Conservation (phyloP, 2,329 filamentous ascomycete species). For the Talaromyces sp. region DNA sequence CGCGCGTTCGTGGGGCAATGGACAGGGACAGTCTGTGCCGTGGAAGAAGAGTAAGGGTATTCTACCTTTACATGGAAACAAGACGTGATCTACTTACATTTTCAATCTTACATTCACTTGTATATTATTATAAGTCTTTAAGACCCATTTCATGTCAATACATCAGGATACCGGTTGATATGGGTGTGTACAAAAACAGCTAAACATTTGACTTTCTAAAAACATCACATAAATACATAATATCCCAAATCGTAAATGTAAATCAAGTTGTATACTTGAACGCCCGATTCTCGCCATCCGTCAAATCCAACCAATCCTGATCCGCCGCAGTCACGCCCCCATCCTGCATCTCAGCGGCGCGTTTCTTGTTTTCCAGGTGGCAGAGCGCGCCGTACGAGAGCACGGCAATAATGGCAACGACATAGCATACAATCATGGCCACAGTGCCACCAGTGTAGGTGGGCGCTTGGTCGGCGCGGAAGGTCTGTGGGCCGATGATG, state of each 20-base stretch:
- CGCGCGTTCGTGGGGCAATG: slow-evolving; percentile 16
- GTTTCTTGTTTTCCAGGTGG: slow-evolving; percentile 1
- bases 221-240: background rate
- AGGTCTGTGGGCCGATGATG: slow-evolving; percentile 6
- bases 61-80: background rate
- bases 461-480: slow-evolving; percentile 1
- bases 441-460: slow-evolving; percentile 4
- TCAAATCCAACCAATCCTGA: slow-evolving; percentile 6
- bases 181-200: too few species aligned
- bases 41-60: background rate
- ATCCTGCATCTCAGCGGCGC: slow-evolving; percentile 1
- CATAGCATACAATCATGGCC: slow-evolving; percentile 6
- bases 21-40: background rate
- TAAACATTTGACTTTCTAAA: too few species aligned
- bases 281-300: slow-evolving; percentile 1
- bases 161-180: too few species aligned
- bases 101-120: background rate
- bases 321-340: slow-evolving; percentile 1
- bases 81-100: background rate
- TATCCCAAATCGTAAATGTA: background rate
- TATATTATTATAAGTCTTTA: background rate
- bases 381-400: background rate
- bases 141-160: too few species aligned
- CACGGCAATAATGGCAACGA: background rate
- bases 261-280: slow-evolving; percentile 6